Percentiles rank a stretch among this genome's conserved stretches.
These are phyloP conservation scores for Suhomyces emberorum DNA, from an alignment of 805 yeast species.

Conservation along the genomic window DNA sequence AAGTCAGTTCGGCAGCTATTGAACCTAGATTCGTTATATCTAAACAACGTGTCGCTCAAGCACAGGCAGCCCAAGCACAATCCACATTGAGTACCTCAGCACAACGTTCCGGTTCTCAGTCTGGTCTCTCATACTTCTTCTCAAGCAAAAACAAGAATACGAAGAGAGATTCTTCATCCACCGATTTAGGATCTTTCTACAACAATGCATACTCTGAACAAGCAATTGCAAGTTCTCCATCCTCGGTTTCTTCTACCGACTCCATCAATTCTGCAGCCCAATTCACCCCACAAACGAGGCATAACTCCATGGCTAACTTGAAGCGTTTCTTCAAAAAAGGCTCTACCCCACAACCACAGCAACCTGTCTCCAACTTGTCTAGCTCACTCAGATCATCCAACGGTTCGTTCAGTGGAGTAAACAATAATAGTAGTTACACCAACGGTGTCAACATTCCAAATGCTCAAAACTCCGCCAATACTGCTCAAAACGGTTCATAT, in stretches of 20 bases:
- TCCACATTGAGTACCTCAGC: conserved; percentile 32
- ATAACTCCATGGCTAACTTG: conserved; percentile 76
- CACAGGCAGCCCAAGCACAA: conserved; percentile 35
- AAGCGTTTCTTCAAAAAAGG: conserved; percentile 65
- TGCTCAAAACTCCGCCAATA: conserved; percentile 5
- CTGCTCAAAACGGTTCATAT: conserved; percentile 16
- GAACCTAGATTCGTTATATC: conserved; percentile 86
- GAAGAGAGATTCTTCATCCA: conserved; percentile 34
- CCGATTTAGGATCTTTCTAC: conserved; percentile 41
- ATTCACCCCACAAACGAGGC: conserved; percentile 47
- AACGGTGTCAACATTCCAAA: conserved; percentile 9
- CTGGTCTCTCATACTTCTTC: conserved; percentile 51
- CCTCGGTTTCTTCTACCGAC: conserved; percentile 30
- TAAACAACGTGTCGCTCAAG: conserved; percentile 64
- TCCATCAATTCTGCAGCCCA: conserved; percentile 20
- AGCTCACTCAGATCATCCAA: conserved; percentile 19
- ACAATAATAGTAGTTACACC: neutral
- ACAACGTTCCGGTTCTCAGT: conserved; percentile 41
- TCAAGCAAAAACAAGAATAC: conserved; percentile 30
- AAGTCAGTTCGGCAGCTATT: conserved; percentile 54
- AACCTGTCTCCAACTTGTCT: conserved; percentile 20
- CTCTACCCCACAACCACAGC: conserved; percentile 17
- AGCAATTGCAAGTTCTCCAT: conserved; percentile 25
- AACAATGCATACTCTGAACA: conserved; percentile 34
- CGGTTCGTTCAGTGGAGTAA: conserved; percentile 7